Evolutionary conservation across 208 protist genomes (phyloP).

Genomic region (Naegleria fowleri): DNA sequence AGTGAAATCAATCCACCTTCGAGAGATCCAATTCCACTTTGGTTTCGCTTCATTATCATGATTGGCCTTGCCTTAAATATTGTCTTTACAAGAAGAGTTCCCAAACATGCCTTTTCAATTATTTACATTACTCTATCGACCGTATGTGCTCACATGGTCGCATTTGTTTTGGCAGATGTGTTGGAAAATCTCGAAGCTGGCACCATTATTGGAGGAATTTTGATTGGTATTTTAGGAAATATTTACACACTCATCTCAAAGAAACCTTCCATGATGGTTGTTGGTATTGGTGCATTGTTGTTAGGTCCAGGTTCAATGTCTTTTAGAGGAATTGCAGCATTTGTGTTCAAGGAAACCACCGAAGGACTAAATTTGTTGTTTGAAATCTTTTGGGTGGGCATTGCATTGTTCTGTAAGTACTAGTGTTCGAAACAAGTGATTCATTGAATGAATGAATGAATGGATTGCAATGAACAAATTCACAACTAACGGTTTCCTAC

Average conservation of each 20-base stretch:
- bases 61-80: background rate
- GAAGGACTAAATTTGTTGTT: background rate
- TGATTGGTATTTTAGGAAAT: background rate
- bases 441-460: too few species aligned
- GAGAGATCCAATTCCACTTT: background rate
- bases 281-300: background rate
- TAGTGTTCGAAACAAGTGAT: too few species aligned
- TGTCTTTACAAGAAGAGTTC: constrained; percentile 1
- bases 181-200: background rate
- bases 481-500: too few species aligned
- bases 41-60: background rate
- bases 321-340: background rate
- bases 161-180: background rate
- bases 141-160: background rate
- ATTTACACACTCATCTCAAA: background rate
- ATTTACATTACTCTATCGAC: background rate
- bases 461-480: too few species aligned
- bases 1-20: background rate
- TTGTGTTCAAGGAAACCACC: background rate
- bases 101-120: background rate
- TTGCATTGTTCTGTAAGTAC: background rate
- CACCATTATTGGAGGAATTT: background rate
- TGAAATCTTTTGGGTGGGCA: background rate
- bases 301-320: background rate
- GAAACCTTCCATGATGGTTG: background rate